Evolutionary conservation across 768 basidiomycete species (phyloP).

Genomic region (Trametes meyenii): DNA sequence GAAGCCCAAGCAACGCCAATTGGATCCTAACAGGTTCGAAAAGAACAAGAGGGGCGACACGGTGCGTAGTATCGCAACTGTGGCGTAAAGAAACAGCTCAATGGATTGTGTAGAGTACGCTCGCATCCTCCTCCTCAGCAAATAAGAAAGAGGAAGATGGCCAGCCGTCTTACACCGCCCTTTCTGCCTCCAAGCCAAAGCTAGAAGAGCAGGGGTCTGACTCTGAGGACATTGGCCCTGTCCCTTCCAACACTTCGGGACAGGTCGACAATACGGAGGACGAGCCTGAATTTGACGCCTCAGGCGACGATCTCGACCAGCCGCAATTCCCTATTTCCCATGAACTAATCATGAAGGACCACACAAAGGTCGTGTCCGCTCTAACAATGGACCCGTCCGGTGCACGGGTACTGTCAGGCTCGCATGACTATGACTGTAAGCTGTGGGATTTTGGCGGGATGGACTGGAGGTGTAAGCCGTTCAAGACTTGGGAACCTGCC

Average conservation of each 20-base stretch:
- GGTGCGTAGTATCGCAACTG: slow-evolving; percentile 16
- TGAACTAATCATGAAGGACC: slow-evolving; percentile 91
- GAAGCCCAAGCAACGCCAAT: slow-evolving; percentile 59
- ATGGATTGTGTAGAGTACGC: neutral
- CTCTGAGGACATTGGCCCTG: slow-evolving; percentile 30
- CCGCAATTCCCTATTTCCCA: slow-evolving; percentile 86
- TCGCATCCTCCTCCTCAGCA: slow-evolving; percentile 5
- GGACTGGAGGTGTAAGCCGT: slow-evolving; percentile 87
- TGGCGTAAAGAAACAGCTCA: neutral
- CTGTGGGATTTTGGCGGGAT: slow-evolving; percentile 99
- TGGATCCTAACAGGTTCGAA: slow-evolving; percentile 80
- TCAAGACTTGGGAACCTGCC: slow-evolving; percentile 95
- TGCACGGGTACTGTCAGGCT: slow-evolving; percentile 87
- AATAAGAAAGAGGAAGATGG: slow-evolving; percentile 7
- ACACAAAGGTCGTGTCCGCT: slow-evolving; percentile 93
- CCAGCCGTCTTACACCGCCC: neutral
- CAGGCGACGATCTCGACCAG: slow-evolving; percentile 53
- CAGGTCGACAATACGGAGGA: slow-evolving; percentile 13
- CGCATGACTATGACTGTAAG: slow-evolving; percentile 97
- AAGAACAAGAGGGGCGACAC: slow-evolving; percentile 64
- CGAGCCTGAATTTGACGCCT: slow-evolving; percentile 40
- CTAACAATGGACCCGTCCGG: slow-evolving; percentile 92
- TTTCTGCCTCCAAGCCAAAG: neutral
- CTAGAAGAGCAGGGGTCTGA: slow-evolving; percentile 33
- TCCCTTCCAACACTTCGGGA: slow-evolving; percentile 23